A percentile compares a stretch with the other conserved stretches of the same genome.
Evolutionary conservation across 768 basidiomycete species (phyloP).

Genomic region (Trichaptum fuscoviolaceum): DNA sequence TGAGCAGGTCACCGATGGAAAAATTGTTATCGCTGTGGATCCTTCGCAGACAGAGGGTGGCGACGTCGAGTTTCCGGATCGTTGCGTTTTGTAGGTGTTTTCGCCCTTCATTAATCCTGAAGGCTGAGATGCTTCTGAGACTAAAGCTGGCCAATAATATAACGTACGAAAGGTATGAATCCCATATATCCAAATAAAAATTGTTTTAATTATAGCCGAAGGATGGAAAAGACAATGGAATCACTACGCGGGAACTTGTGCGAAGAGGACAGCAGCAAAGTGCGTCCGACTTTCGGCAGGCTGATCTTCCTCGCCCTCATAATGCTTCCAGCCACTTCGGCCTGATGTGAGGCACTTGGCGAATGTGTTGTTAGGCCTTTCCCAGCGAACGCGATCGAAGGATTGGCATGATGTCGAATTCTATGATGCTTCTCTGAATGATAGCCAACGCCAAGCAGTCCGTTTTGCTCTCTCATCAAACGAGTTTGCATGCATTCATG

Average conservation of each 20-base stretch:
- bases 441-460: slow-evolving; percentile 80
- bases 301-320: background rate
- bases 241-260: slow-evolving; percentile 29
- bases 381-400: background rate
- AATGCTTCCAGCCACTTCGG: background rate
- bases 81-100: slow-evolving; percentile 56
- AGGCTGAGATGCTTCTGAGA: slow-evolving; percentile 17
- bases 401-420: slow-evolving; percentile 40
- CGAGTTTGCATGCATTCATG: slow-evolving; percentile 91
- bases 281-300: slow-evolving; percentile 12
- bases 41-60: slow-evolving; percentile 50
- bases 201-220: slow-evolving; percentile 22
- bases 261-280: background rate
- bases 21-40: slow-evolving; percentile 77
- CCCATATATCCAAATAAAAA: background rate
- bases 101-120: background rate
- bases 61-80: slow-evolving; percentile 77
- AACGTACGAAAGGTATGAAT: slow-evolving; percentile 76
- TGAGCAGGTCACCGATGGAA: slow-evolving; percentile 68
- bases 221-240: slow-evolving; percentile 84
- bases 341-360: background rate
- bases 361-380: background rate
- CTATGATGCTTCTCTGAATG: slow-evolving; percentile 74
- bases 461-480: slow-evolving; percentile 73
- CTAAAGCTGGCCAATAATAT: slow-evolving; percentile 90